These are phyloP conservation scores for Syzygium grande DNA, from an alignment of 345 rosid species.

Conservation along the genomic window DNA sequence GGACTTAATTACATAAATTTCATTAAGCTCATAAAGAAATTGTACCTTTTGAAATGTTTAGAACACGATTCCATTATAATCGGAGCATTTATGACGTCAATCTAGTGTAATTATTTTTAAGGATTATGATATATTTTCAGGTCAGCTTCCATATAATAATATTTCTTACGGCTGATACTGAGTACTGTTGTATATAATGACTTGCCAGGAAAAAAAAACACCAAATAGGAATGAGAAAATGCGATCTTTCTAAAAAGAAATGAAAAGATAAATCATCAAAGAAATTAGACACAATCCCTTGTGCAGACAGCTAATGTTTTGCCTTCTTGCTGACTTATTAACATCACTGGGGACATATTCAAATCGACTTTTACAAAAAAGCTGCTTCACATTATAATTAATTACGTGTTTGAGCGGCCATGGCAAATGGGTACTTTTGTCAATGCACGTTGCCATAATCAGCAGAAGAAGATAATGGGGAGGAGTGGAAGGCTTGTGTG, in stretches of 20 bases:
- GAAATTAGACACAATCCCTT: not conserved
- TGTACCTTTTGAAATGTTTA: not conserved
- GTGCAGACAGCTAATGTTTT: not conserved
- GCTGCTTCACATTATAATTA: not conserved
- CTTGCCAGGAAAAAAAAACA: not conserved
- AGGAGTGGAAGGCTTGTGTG: not conserved
- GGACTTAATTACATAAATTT: not conserved
- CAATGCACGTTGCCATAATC: not conserved
- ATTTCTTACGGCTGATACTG: not conserved
- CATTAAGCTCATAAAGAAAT: not conserved
- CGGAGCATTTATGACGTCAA: not conserved
- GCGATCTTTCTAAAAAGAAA: not conserved
- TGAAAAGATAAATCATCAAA: not conserved
- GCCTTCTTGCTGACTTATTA: not conserved
- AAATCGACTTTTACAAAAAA: not conserved
- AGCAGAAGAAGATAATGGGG: not conserved
- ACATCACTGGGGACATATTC: not conserved
- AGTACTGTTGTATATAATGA: not conserved
- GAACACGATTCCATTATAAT: too few relatives aligned
- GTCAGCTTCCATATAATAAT: not conserved
- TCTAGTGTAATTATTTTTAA: not conserved
- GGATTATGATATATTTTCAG: not conserved
- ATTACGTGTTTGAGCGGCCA: not conserved
- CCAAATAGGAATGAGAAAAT: not conserved
- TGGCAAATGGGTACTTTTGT: conserved; percentile 1